These are phyloP conservation scores for Ustilago hordei DNA, from an alignment of 1,284 basidiomycete genomes.

Conservation along the genomic window DNA sequence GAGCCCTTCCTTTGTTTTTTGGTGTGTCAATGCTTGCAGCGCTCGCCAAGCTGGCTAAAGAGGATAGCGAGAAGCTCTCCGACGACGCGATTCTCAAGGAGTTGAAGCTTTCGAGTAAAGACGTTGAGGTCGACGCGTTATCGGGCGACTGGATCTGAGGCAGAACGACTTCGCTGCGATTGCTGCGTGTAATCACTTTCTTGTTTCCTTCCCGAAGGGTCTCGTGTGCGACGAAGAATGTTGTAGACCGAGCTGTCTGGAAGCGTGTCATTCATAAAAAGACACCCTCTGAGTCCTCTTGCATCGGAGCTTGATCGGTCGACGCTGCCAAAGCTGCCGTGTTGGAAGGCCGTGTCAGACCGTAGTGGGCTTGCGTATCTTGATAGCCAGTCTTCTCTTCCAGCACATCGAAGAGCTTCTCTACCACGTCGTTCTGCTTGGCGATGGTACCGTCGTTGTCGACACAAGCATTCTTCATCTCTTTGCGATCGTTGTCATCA, in stretches of 20 bases:
- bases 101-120: constrained; percentile 36
- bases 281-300: constrained; percentile 39
- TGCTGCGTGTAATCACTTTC: neutral
- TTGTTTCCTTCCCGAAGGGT: neutral
- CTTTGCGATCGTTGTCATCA: constrained; percentile 25
- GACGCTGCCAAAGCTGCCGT: neutral
- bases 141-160: constrained; percentile 56
- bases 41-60: constrained; percentile 28
- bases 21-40: constrained; percentile 3
- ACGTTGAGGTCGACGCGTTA: constrained; percentile 39
- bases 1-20: neutral
- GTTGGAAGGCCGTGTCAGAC: constrained; percentile 21
- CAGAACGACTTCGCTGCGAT: neutral
- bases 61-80: constrained; percentile 32
- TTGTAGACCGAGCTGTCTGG: neutral
- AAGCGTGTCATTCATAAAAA: constrained; percentile 18
- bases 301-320: constrained; percentile 24
- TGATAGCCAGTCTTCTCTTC: constrained; percentile 32
- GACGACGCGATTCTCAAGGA: constrained; percentile 48
- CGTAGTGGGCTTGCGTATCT: constrained; percentile 29
- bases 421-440: constrained; percentile 41
- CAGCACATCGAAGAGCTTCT: constrained; percentile 36
- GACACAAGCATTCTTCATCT: constrained; percentile 42
- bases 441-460: constrained; percentile 43
- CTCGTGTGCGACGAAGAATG: neutral